A percentile compares a stretch with the other conserved stretches of the same genome.
phyloP scores from a whole-genome alignment of 805 yeast genomes.

The Yarrowia divulgata region DNA sequence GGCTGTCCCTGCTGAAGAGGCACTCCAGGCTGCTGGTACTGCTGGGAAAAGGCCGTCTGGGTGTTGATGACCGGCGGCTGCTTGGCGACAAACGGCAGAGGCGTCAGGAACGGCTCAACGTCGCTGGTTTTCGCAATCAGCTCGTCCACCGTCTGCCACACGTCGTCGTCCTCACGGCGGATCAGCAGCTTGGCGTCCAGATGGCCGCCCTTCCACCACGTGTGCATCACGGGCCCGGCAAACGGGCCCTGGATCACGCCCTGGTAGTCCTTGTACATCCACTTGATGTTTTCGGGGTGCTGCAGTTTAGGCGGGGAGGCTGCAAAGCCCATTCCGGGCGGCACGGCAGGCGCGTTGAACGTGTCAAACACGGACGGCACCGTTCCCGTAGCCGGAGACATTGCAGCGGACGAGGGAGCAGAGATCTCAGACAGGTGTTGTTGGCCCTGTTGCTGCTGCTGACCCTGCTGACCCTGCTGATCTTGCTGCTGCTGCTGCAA shows the following conservation, averaged over 20 bases:
- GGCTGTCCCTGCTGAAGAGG: constrained; percentile 1
- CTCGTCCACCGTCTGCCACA: constrained; percentile 60
- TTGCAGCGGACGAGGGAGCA: background rate
- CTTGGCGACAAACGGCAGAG: constrained; percentile 46
- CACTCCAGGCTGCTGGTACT: constrained; percentile 29
- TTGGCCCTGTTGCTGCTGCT: background rate
- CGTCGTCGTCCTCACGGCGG: constrained; percentile 63
- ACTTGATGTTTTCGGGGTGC: constrained; percentile 58
- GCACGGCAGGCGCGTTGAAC: constrained; percentile 27
- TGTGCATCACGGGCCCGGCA: constrained; percentile 74
- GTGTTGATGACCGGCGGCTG: constrained; percentile 15
- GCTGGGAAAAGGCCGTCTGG: constrained; percentile 21
- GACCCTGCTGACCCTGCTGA: background rate
- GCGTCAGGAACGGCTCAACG: constrained; percentile 66
- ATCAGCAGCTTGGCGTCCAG: constrained; percentile 62
- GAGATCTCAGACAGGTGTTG: background rate
- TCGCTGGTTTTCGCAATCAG: constrained; percentile 60
- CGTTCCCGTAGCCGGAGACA: constrained; percentile 3
- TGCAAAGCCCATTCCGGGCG: constrained; percentile 29
- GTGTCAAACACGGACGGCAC: constrained; percentile 22
- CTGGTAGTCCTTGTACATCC: constrained; percentile 77
- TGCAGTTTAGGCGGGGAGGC: constrained; percentile 43
- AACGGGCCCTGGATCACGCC: constrained; percentile 85
- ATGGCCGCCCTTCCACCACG: constrained; percentile 72
- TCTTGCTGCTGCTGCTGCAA: background rate